These are phyloP conservation scores for Mallotus japonicus DNA, from an alignment of 441 rosid species.

Conservation along the genomic window DNA sequence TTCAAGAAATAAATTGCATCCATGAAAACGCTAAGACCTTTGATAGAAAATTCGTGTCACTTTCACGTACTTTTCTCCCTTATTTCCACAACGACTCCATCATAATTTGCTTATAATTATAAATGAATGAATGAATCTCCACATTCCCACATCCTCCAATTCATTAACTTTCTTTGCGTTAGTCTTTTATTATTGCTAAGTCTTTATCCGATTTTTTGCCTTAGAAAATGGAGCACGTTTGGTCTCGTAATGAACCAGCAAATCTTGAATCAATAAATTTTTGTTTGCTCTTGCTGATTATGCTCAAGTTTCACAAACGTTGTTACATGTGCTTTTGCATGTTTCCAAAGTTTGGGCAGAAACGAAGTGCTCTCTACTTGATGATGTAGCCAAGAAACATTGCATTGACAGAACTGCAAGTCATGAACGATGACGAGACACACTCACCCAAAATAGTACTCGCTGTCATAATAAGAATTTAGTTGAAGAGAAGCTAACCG, in stretches of 20 bases:
- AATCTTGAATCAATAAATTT: background rate
- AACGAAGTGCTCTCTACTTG: background rate
- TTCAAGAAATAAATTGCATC: no score
- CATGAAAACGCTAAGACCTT: no score
- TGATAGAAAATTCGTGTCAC: no score
- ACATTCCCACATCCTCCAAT: no score
- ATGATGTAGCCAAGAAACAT: background rate
- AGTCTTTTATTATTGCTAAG: no score
- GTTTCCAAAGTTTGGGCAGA: background rate
- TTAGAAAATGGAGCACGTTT: no score
- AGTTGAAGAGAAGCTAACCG: constrained; percentile 16
- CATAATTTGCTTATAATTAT: no score
- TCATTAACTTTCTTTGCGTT: no score
- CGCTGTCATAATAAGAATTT: background rate
- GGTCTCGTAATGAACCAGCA: background rate
- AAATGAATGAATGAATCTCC: no score
- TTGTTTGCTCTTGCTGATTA: background rate
- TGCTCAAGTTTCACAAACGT: constrained; percentile 20
- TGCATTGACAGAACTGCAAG: background rate
- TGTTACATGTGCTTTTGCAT: background rate
- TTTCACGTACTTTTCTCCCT: no score
- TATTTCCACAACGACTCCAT: no score
- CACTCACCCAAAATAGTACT: background rate
- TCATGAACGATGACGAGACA: constrained; percentile 31
- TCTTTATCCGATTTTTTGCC: no score